A percentile compares a stretch with the other conserved stretches of the same genome.
Evolutionary conservation across 345 rosid genomes (phyloP).

Genomic region (Eucalyptus caleyi): DNA sequence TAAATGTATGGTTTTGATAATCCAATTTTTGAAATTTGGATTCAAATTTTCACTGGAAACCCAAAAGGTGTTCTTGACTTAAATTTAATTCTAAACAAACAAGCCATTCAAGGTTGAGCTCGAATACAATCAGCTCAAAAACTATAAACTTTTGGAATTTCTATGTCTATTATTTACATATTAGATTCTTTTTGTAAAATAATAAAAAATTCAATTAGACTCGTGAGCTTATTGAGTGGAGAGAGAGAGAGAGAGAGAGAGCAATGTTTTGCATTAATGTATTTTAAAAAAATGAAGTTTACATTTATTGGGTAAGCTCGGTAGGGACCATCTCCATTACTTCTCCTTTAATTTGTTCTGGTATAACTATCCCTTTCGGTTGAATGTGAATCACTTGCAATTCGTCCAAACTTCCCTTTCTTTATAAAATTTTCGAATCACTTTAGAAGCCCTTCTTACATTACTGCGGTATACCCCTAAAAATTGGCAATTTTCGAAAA

Average conservation of each 20-base stretch:
- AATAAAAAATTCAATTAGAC: not conserved
- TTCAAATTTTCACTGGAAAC: not conserved
- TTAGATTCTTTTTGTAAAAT: not conserved
- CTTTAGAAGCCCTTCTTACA: not conserved
- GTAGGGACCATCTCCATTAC: not conserved
- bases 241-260: not conserved
- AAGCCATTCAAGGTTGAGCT: not conserved
- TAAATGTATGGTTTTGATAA: not conserved
- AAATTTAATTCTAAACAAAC: not conserved
- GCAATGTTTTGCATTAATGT: not conserved
- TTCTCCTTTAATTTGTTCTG: not conserved
- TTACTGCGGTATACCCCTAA: not conserved
- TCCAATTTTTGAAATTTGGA: not conserved
- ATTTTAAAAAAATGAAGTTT: not conserved
- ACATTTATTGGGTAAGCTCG: not conserved
- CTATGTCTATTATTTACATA: not conserved
- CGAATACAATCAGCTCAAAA: not conserved
- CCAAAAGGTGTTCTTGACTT: not conserved
- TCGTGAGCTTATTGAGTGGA: not conserved
- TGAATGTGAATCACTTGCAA: not conserved
- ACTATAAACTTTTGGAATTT: not conserved
- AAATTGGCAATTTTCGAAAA: not conserved
- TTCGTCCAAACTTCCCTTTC: not conserved
- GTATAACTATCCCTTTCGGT: not conserved
- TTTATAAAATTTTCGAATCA: not conserved